A percentile compares a stretch with the other conserved stretches of the same genome.
Conservation (phyloP, 148 eudicot species). For the Chenopodium suecicum region DNA sequence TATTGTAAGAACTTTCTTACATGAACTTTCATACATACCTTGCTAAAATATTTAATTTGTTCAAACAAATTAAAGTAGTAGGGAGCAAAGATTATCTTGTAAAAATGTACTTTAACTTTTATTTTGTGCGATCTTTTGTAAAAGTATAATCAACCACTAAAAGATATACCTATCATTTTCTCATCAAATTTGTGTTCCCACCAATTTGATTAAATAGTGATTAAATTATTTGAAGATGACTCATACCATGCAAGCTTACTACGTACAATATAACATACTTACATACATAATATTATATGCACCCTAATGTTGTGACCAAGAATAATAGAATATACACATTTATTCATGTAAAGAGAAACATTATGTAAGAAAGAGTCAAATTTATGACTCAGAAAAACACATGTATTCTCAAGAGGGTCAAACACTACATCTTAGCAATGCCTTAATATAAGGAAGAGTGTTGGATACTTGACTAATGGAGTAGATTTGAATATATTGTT, state of each 20-base stretch:
- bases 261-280: constrained; percentile 1
- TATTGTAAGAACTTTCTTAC: constrained; percentile 32
- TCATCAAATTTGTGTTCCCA: constrained; percentile 20
- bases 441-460: background rate
- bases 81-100: constrained; percentile 41
- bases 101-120: constrained; percentile 31
- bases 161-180: constrained; percentile 25
- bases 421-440: constrained; percentile 4
- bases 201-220: constrained; percentile 17
- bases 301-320: background rate
- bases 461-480: background rate
- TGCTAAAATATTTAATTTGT: constrained; percentile 12
- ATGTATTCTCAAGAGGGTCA: background rate
- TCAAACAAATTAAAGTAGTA: constrained; percentile 14
- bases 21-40: constrained; percentile 30
- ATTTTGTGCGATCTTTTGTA: constrained; percentile 29
- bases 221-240: constrained; percentile 4
- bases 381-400: constrained; percentile 11
- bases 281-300: background rate
- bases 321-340: background rate
- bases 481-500: background rate
- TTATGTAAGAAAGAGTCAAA: constrained; percentile 1
- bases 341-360: background rate
- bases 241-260: constrained; percentile 16
- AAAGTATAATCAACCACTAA: constrained; percentile 27